phyloP scores from a whole-genome alignment of 352 stramenopile genomes.

The Thalassiosira exigua region DNA sequence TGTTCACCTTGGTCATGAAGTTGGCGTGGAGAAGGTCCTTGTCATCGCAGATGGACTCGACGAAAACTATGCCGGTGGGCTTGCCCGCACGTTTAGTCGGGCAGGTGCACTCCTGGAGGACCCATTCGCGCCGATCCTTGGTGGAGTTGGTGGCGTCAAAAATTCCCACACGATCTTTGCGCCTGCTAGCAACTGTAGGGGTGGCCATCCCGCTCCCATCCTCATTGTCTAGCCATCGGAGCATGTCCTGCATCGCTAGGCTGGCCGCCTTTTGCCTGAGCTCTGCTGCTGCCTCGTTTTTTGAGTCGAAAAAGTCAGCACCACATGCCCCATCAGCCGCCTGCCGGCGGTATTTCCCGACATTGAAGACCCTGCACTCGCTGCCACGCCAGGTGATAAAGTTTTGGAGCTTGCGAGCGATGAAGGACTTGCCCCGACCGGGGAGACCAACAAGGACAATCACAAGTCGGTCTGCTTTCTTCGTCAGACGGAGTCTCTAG shows the following conservation, averaged over 20 bases:
- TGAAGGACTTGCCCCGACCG: constrained; percentile 94
- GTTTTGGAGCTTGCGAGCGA: constrained; percentile 91
- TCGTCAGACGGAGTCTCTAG: constrained; percentile 63
- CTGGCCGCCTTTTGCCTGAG: constrained; percentile 90
- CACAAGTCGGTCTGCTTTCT: constrained; percentile 82
- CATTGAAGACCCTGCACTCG: constrained; percentile 93
- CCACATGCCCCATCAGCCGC: constrained; percentile 30
- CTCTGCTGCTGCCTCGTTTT: constrained; percentile 87
- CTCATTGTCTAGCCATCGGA: constrained; percentile 88
- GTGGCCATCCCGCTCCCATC: background rate
- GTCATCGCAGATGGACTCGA: constrained; percentile 95
- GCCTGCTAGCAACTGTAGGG: background rate
- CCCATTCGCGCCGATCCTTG: constrained; percentile 78
- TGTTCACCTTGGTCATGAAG: constrained; percentile 86
- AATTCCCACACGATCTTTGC: constrained; percentile 86
- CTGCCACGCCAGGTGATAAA: constrained; percentile 93
- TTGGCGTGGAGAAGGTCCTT: constrained; percentile 90
- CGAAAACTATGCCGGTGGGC: constrained; percentile 90
- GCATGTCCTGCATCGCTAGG: constrained; percentile 84
- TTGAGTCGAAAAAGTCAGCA: constrained; percentile 90
- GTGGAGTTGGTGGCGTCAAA: constrained; percentile 97
- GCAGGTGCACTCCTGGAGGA: constrained; percentile 76
- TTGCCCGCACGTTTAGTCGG: constrained; percentile 59
- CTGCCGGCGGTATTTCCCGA: constrained; percentile 90
- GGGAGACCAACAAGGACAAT: constrained; percentile 94